Evolutionary conservation across 1,284 basidiomycete genomes (phyloP).

Genomic region (Xerocomus minutiporus): DNA sequence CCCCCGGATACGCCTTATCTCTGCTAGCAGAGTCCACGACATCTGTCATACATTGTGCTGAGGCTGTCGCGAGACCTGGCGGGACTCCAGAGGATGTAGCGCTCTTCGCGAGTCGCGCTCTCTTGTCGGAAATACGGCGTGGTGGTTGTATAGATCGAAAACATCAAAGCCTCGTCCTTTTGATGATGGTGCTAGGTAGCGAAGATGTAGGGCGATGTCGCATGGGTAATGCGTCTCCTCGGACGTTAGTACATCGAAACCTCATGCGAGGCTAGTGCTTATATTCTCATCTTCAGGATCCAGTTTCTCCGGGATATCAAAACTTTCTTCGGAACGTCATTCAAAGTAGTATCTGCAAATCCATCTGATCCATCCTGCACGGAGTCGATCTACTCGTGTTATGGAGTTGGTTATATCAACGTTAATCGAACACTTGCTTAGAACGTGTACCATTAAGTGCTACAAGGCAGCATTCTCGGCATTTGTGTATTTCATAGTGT

Average conservation of each 20-base stretch:
- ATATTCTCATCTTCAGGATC: constrained; percentile 49
- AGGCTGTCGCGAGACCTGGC: constrained; percentile 76
- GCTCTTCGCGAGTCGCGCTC: constrained; percentile 67
- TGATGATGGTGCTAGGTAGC: constrained; percentile 92
- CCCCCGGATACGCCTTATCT: constrained; percentile 92
- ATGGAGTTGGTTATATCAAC: constrained; percentile 75
- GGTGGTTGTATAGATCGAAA: constrained; percentile 91
- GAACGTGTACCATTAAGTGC: not conserved
- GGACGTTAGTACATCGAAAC: constrained; percentile 60
- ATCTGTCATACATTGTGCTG: constrained; percentile 82
- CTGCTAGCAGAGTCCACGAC: constrained; percentile 92
- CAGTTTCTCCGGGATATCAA: constrained; percentile 87
- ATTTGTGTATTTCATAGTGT: not conserved
- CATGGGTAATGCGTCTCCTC: constrained; percentile 76
- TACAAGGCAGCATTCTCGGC: not conserved
- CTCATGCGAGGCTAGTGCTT: constrained; percentile 2
- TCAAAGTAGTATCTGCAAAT: constrained; percentile 53
- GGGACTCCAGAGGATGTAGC: constrained; percentile 92
- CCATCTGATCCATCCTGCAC: constrained; percentile 43
- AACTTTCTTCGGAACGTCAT: constrained; percentile 73
- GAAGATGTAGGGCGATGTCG: constrained; percentile 91
- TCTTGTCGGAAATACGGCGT: constrained; percentile 74
- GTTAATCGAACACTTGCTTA: constrained; percentile 69
- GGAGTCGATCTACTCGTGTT: constrained; percentile 72
- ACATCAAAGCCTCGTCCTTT: constrained; percentile 84